Base-by-base conservation (phyloP, 2,329 filamentous ascomycete species). In the Aureobasidium zeae region DNA sequence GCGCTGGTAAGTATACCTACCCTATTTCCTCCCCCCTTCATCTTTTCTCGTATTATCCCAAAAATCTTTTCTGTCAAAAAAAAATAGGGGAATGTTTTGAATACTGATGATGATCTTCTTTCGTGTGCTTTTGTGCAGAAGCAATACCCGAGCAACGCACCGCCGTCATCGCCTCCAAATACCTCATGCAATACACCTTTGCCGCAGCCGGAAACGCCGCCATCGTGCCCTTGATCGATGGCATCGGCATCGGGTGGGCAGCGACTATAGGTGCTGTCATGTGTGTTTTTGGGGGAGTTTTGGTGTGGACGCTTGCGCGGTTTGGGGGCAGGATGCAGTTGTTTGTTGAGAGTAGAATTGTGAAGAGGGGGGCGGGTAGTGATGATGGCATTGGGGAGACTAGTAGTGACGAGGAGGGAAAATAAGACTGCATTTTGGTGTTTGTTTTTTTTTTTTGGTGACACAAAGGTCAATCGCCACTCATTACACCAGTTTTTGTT, bases 171-270 rank as follows among this genome's bases (percentile, higher is more conserved):
- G 81, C 83, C 0, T 81, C 81, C 0, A 88, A 87, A 59, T 88
- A 86, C 58, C 76, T 85, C 54, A 68, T 84, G 39, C 71, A 84
- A 11, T 88, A 88, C 59, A 58, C 84, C 7, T 81, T 85, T 51
- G 83, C 77, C 0, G 83, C 81, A 4, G 58, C 75, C 8, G 81
- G 74, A 0, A 82, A 77, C 4, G 83, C 79, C 0, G 72, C 76
- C 2, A 81, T 82, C 34, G 67, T 88, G 41, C 84, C 84, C 0
- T 78, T 78, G 1, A 71, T 86, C 13, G 66, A 86, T 49, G 65
- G 61, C 15, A 78, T 88, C 41, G 84, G 84, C 2, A 77, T 88
- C 2, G 84, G 84, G 0, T 83, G 81, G 79, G 85, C 85, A 56
- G 77, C 72, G 25, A 86, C 81, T 1, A 77, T 85, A 46, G 73